Percentiles rank a stretch among this genome's conserved stretches.
These are phyloP conservation scores for Chalciporus pseudorubinellus DNA, from an alignment of 768 basidiomycete species.

Conservation along the genomic window DNA sequence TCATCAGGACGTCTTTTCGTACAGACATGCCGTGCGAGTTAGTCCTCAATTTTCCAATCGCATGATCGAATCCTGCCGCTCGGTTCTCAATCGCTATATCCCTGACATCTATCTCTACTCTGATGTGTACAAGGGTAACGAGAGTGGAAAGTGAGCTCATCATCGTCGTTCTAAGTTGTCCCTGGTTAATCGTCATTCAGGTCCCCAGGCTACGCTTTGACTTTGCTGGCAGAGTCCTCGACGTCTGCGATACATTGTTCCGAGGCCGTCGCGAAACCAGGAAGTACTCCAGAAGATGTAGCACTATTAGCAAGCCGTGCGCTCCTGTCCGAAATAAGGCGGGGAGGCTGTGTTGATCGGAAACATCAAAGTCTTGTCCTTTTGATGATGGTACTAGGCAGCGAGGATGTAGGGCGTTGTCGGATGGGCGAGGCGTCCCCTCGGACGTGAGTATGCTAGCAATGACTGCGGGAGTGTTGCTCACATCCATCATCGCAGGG, in stretches of 20 bases:
- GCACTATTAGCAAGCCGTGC: slow-evolving; percentile 78
- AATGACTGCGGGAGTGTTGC: not conserved
- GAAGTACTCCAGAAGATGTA: slow-evolving; percentile 89
- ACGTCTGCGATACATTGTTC: slow-evolving; percentile 85
- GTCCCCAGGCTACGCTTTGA: slow-evolving; percentile 95
- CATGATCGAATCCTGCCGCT: slow-evolving; percentile 93
- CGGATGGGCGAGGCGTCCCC: slow-evolving; percentile 80
- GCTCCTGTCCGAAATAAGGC: slow-evolving; percentile 73
- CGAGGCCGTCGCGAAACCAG: slow-evolving; percentile 80
- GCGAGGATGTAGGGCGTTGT: slow-evolving; percentile 93
- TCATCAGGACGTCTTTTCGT: slow-evolving; percentile 1
- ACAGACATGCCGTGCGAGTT: slow-evolving; percentile 91
- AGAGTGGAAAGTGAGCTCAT: slow-evolving; percentile 85
- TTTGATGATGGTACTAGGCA: slow-evolving; percentile 92
- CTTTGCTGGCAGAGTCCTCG: slow-evolving; percentile 87
- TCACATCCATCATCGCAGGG: slow-evolving; percentile 44
- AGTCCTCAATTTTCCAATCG: slow-evolving; percentile 97
- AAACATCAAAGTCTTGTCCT: slow-evolving; percentile 85
- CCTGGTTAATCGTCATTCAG: slow-evolving; percentile 37
- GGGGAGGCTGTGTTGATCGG: slow-evolving; percentile 88
- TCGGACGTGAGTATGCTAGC: slow-evolving; percentile 62
- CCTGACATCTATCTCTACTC: slow-evolving; percentile 98
- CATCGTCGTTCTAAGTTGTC: not conserved
- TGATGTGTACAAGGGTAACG: slow-evolving; percentile 96
- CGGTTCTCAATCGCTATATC: slow-evolving; percentile 91